A percentile compares a stretch with the other conserved stretches of the same genome.
Evolutionary conservation across 768 basidiomycete genomes (phyloP).

Genomic region (Auricularia cornea): DNA sequence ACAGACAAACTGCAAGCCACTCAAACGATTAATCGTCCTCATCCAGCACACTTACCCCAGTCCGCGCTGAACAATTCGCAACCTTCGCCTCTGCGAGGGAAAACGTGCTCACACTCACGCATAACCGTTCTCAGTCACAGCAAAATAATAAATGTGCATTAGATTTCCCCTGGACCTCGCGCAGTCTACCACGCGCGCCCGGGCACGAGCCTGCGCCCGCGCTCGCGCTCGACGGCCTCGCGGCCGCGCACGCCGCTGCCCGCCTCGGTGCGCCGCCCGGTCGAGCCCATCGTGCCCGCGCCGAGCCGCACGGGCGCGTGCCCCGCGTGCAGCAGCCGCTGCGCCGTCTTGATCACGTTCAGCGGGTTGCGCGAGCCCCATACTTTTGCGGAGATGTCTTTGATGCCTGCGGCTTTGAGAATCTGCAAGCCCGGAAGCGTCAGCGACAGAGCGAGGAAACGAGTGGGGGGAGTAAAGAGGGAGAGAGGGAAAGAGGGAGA

Average conservation of each 20-base stretch:
- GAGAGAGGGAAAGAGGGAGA: too few species aligned
- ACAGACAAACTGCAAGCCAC: too few species aligned
- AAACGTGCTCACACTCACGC: too few species aligned
- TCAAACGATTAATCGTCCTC: too few species aligned
- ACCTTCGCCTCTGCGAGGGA: too few species aligned
- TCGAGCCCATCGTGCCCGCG: slow-evolving; percentile 45
- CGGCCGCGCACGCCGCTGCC: slow-evolving; percentile 64
- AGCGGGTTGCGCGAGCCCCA: slow-evolving; percentile 85
- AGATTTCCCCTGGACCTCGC: too few species aligned
- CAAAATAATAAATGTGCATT: too few species aligned
- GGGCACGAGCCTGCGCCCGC: slow-evolving; percentile 71
- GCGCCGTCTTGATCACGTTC: slow-evolving; percentile 77
- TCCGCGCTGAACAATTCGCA: too few species aligned
- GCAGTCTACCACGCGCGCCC: slow-evolving; percentile 45
- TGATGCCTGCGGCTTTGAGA: slow-evolving; percentile 88
- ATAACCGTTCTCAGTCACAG: too few species aligned
- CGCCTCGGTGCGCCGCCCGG: slow-evolving; percentile 66
- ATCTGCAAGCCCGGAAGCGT: slow-evolving; percentile 33
- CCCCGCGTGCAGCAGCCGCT: slow-evolving; percentile 79
- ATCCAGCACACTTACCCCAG: too few species aligned
- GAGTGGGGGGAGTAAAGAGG: too few species aligned
- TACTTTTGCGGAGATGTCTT: slow-evolving; percentile 91
- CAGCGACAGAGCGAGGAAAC: too few species aligned
- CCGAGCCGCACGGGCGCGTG: slow-evolving; percentile 76
- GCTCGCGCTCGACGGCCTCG: slow-evolving; percentile 67